phyloP scores from a whole-genome alignment of 1,139 yeast species.

The Yamadazyma mexicana region DNA sequence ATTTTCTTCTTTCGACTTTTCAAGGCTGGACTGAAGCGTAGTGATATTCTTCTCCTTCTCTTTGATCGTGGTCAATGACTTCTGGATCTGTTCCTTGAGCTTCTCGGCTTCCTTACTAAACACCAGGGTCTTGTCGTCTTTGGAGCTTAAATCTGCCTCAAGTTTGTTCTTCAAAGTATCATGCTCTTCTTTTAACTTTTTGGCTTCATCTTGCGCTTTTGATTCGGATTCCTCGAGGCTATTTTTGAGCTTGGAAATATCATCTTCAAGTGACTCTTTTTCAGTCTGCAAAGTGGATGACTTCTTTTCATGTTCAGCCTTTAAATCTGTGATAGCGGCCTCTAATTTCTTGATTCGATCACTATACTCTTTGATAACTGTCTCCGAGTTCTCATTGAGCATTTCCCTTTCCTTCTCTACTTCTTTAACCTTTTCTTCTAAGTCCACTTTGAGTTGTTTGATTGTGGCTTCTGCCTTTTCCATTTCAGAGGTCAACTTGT shows the following conservation, averaged over 20 bases:
- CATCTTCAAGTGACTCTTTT: slow-evolving; percentile 7
- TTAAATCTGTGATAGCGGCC: slow-evolving; percentile 13
- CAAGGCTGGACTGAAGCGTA: slow-evolving; percentile 1
- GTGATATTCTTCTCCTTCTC: background rate
- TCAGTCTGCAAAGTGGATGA: slow-evolving; percentile 5
- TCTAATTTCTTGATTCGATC: slow-evolving; percentile 40
- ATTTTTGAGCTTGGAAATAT: slow-evolving; percentile 5
- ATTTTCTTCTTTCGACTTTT: slow-evolving; percentile 3
- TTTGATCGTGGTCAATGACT: background rate
- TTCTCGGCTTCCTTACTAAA: background rate
- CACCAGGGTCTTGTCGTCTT: background rate
- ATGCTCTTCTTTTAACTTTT: slow-evolving; percentile 9
- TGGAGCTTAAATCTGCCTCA: background rate
- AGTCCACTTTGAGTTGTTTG: slow-evolving; percentile 15
- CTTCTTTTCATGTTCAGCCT: slow-evolving; percentile 14
- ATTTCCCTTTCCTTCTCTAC: slow-evolving; percentile 52
- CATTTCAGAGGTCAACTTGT: slow-evolving; percentile 7
- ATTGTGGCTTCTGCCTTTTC: slow-evolving; percentile 8
- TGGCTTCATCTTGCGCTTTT: slow-evolving; percentile 1
- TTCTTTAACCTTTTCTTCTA: slow-evolving; percentile 36
- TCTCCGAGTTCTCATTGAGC: slow-evolving; percentile 50
- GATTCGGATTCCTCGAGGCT: slow-evolving; percentile 1
- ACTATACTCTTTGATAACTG: slow-evolving; percentile 47
- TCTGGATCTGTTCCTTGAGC: background rate
- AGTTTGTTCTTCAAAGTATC: slow-evolving; percentile 9